A percentile compares a stretch with the other conserved stretches of the same genome.
Conservation (phyloP, 768 basidiomycete species). For the Kwoniella europaea region DNA sequence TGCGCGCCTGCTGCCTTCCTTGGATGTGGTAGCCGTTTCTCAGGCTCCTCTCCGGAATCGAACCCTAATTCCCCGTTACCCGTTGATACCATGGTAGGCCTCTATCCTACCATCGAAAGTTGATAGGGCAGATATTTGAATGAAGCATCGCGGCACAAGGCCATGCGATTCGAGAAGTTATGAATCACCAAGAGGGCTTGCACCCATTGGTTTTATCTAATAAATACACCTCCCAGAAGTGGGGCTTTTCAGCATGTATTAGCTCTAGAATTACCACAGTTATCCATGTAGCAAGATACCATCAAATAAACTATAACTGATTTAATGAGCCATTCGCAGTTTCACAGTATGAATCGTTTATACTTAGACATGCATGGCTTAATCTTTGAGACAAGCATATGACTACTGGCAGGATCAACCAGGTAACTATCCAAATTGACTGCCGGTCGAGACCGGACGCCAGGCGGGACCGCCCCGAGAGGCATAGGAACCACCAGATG, state of each 20-base stretch:
- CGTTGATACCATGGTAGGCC: conserved; percentile 78
- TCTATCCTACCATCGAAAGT: conserved; percentile 76
- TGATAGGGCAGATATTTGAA: conserved; percentile 75
- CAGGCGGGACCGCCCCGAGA: conserved; percentile 31
- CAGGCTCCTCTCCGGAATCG: conserved; percentile 6
- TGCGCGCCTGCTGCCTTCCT: conserved; percentile 1
- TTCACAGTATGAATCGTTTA: conserved; percentile 75
- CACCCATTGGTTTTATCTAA: conserved; percentile 70
- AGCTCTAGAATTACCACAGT: conserved; percentile 80
- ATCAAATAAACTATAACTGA: conserved; percentile 83
- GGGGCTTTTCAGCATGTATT: conserved; percentile 74
- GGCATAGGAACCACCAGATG: conserved; percentile 15
- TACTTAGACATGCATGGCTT: conserved; percentile 83
- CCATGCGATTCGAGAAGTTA: conserved; percentile 75
- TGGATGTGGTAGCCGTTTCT: conserved; percentile 8
- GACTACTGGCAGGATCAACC: conserved; percentile 84
- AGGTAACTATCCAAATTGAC: conserved; percentile 68
- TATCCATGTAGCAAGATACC: conserved; percentile 76
- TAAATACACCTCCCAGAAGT: conserved; percentile 75
- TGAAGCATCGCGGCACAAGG: conserved; percentile 75
- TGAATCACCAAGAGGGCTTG: conserved; percentile 68
- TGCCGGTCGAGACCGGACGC: conserved; percentile 11
- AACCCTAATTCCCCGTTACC: conserved; percentile 67
- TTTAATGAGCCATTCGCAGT: conserved; percentile 83
- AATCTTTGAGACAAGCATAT: conserved; percentile 84